phyloP scores from a whole-genome alignment of 768 basidiomycete genomes.

The Xerocomus brunneocitrinus region DNA sequence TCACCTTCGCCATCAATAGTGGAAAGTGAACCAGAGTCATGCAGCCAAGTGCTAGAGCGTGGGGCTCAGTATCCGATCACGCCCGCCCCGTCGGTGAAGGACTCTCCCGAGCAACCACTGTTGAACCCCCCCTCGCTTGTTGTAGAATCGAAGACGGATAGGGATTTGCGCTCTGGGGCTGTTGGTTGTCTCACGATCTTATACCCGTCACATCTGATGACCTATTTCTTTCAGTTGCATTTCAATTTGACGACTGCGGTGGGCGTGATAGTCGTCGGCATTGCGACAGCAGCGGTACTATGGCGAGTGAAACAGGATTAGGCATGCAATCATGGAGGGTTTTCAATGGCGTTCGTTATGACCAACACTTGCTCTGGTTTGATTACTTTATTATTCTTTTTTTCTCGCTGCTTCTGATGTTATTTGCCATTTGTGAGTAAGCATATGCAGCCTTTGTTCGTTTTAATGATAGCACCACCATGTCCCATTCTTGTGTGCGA shows the following conservation, averaged over 20 bases:
- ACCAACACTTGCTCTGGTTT: constrained; percentile 14
- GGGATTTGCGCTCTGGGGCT: constrained; percentile 20
- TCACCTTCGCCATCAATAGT: constrained; percentile 29
- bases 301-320: constrained; percentile 59
- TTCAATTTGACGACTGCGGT: constrained; percentile 46
- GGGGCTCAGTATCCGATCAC: constrained; percentile 28
- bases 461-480: too few species aligned
- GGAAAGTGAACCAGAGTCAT: constrained; percentile 29
- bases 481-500: too few species aligned
- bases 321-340: constrained; percentile 17
- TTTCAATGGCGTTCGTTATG: constrained; percentile 13
- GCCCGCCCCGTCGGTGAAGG: constrained; percentile 29
- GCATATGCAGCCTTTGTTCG: constrained; percentile 17
- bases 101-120: constrained; percentile 23
- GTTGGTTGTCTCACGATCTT: constrained; percentile 26
- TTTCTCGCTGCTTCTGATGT: constrained; percentile 14
- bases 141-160: constrained; percentile 15
- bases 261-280: constrained; percentile 60
- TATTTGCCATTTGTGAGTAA: constrained; percentile 25
- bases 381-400: constrained; percentile 28
- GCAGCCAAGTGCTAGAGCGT: constrained; percentile 13
- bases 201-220: constrained; percentile 13
- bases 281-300: constrained; percentile 68
- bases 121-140: constrained; percentile 6
- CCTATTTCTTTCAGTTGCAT: constrained; percentile 25